phyloP scores from a whole-genome alignment of 2,329 filamentous ascomycete species.

The Penicillium sp. region DNA sequence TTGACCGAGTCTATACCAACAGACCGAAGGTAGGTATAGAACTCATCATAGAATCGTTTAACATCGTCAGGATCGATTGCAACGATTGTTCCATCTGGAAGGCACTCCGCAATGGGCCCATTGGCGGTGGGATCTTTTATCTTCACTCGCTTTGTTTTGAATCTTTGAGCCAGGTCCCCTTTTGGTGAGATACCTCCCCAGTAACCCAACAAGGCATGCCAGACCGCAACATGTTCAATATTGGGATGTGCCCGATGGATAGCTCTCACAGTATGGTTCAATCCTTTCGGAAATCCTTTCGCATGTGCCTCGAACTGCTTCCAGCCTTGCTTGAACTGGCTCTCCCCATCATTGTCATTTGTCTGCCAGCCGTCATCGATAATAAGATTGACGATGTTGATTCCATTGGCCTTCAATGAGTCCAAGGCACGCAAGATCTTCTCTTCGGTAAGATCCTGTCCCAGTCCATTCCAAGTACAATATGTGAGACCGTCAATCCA shows the following conservation, averaged over 20 bases:
- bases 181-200: conserved; percentile 79
- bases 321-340: conserved; percentile 54
- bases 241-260: conserved; percentile 62
- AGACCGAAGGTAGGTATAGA: conserved; percentile 69
- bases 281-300: conserved; percentile 66
- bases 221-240: conserved; percentile 78
- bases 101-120: conserved; percentile 28
- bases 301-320: conserved; percentile 77
- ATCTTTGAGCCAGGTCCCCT: conserved; percentile 64
- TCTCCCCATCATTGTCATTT: conserved; percentile 50
- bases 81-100: conserved; percentile 50
- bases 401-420: conserved; percentile 58
- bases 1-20: conserved; percentile 80
- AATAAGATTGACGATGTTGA: conserved; percentile 75
- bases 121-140: conserved; percentile 49
- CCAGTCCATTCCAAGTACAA: conserved; percentile 93
- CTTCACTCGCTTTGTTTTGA: conserved; percentile 59
- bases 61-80: conserved; percentile 69
- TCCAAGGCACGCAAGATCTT: conserved; percentile 70
- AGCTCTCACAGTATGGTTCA: conserved; percentile 60
- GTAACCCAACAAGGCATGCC: conserved; percentile 82
- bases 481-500: conserved; percentile 93
- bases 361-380: conserved; percentile 97
- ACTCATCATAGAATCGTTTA: conserved; percentile 72
- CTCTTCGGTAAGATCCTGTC: conserved; percentile 69